These are phyloP conservation scores for Ramularia endophylla DNA, from an alignment of 2,329 filamentous ascomycete genomes.

Conservation along the genomic window DNA sequence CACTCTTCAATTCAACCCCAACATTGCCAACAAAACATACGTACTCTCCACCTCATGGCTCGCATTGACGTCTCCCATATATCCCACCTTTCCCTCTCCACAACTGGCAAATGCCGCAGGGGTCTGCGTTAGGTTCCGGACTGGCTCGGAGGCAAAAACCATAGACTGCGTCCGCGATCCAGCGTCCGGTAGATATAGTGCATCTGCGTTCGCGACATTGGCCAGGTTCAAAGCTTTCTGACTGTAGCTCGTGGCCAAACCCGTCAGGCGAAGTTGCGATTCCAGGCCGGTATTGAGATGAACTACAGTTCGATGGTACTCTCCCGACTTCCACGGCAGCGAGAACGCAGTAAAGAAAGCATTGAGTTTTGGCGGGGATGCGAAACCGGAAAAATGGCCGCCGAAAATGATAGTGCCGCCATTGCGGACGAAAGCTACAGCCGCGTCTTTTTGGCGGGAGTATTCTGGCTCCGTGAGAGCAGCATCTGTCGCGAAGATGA, in stretches of 20 bases:
- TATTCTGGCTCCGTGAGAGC: slow-evolving; percentile 11
- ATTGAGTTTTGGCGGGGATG: slow-evolving; percentile 6
- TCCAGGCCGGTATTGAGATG: slow-evolving; percentile 12
- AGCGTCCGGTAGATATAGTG: slow-evolving; percentile 15
- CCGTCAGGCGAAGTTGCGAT: slow-evolving; percentile 5
- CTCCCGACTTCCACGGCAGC: slow-evolving; percentile 16
- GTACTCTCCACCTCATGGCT: slow-evolving; percentile 12
- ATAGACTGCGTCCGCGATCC: slow-evolving; percentile 12
- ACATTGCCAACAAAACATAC: slow-evolving; percentile 15
- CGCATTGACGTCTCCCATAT: slow-evolving; percentile 15
- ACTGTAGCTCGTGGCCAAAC: slow-evolving; percentile 13
- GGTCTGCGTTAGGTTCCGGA: slow-evolving; percentile 15
- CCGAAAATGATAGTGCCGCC: slow-evolving; percentile 19
- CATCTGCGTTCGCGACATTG: slow-evolving; percentile 12
- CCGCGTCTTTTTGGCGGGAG: slow-evolving; percentile 9
- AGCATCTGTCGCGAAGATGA: slow-evolving; percentile 14
- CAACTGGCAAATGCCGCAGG: slow-evolving; percentile 13
- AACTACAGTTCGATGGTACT: slow-evolving; percentile 20
- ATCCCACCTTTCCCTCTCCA: slow-evolving; percentile 16
- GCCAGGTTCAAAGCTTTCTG: slow-evolving; percentile 18
- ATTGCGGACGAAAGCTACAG: slow-evolving; percentile 13
- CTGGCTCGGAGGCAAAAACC: slow-evolving; percentile 10
- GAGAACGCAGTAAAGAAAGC: slow-evolving; percentile 14
- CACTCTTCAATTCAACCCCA: slow-evolving; percentile 13
- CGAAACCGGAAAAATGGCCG: slow-evolving; percentile 14